Evolutionary conservation across 768 basidiomycete species (phyloP), one percentile per base, ranked within the genome.

Genomic region (Mycena indigotica): DNA sequence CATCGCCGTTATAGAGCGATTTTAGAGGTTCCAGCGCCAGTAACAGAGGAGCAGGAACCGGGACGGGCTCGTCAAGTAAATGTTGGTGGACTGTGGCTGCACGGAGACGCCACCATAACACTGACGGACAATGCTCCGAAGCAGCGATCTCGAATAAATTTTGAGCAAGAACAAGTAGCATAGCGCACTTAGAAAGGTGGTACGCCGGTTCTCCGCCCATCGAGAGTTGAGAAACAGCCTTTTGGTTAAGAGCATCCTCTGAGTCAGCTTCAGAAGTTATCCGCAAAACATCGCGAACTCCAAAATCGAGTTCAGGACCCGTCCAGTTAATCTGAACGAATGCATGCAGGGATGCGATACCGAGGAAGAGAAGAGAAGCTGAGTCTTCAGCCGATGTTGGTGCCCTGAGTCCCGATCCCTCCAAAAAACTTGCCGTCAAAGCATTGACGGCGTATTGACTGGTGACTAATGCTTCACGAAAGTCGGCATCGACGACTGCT

Each of bases 261-360:
- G 77, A 75, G 52, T 70, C 53, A 25, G 70, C 53, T 26, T 64
- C 63, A 38, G 75, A 65, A 17, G 72, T 50, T 25, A 63, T 44
- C 39, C 70, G 64, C 32, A 81, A 61, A 35, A 80, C 61, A 53
- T 82, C 77, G 48, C 78, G 63, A 24, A 82, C 75, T 60, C 72
- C 71, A 60, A 95, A 70, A 57, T 85, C 75, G 40, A 97, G 80
- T 65, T 90, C 82, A 2, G 97, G 97, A 4, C 97, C 97, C 0
- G 95, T 98, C 94, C 95, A 99, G 72, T 99, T 99, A 26, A 78
- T 80, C 70, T 99, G 97, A 4, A 95, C 78, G 75, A 95, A 99
- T 0, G 91, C 85, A 62, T 97, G 93, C 23, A 98, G 77, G 60
- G 88, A 88, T 5, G 93, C 86, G 10, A 96, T 79, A 0, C 85